A percentile compares a stretch with the other conserved stretches of the same genome.
Evolutionary conservation across 768 basidiomycete genomes (phyloP).

Genomic region (Xerocomus brunneocitrinus): DNA sequence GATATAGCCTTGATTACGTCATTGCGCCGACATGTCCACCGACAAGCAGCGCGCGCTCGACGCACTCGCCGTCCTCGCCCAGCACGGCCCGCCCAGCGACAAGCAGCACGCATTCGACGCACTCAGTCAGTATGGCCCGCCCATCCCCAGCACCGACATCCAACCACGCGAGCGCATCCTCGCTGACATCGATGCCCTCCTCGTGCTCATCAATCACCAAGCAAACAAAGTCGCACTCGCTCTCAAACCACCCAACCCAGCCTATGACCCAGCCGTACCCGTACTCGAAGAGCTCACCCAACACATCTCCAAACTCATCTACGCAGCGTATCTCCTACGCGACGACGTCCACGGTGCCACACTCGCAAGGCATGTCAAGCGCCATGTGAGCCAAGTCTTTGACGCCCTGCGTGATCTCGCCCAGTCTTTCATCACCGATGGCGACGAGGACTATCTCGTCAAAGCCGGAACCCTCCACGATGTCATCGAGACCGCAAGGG

Average conservation of each 20-base stretch:
- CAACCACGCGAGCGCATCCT: constrained; percentile 35
- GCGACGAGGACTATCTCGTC: constrained; percentile 48
- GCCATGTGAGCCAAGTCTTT: constrained; percentile 40
- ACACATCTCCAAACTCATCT: constrained; percentile 45
- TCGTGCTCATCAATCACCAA: constrained; percentile 52
- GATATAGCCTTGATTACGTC: background rate
- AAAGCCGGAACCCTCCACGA: constrained; percentile 59
- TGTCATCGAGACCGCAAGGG: constrained; percentile 48
- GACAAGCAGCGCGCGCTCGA: background rate
- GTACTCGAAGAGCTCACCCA: constrained; percentile 52
- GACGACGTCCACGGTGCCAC: constrained; percentile 40
- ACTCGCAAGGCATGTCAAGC: constrained; percentile 41
- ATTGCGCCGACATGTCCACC: background rate
- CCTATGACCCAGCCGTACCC: constrained; percentile 45
- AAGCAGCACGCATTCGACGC: background rate
- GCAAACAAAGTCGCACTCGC: constrained; percentile 61
- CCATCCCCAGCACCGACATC: background rate
- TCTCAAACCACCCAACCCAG: constrained; percentile 53
- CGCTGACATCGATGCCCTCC: constrained; percentile 53
- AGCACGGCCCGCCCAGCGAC: background rate
- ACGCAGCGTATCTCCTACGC: constrained; percentile 45
- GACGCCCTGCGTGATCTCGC: constrained; percentile 41
- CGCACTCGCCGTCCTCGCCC: background rate
- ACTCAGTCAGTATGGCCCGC: background rate
- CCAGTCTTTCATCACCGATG: constrained; percentile 39